Evolutionary conservation across 2,329 filamentous ascomycete species (phyloP), one percentile per base, ranked within the genome.

Genomic region (Cyphellophora attinorum): DNA sequence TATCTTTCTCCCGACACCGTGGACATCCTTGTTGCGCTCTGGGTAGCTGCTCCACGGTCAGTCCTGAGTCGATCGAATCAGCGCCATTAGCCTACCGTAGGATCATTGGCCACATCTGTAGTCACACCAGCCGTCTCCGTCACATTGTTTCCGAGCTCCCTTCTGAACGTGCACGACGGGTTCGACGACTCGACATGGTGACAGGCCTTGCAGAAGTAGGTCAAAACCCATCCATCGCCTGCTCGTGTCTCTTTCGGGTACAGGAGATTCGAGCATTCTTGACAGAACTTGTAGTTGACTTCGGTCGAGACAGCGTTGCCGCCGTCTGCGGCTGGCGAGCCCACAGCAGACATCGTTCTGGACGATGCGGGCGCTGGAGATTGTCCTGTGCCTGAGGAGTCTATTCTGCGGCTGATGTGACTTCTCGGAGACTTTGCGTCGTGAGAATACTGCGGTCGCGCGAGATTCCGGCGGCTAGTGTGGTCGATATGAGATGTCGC

Each of bases 61-160:
- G 29, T 29, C 31, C 29, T 37, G 28, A 27, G 50, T 54, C 42
- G 53, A 51, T 40, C 37, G n/a, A n/a, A n/a, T n/a, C n/a, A n/a
- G n/a, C n/a, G n/a, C n/a, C n/a, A n/a, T n/a, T n/a, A 56, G 94
- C 89, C 75, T 81, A 98, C 89, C 78, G 93, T 98, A 63, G 91
- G 91, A 74, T 98, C 91, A 55, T 85, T 88, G 56, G 81, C 85
- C 54, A 98, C 88, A 65, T 98, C 93, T 62, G 93, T 85, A 42
- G 89, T 95, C 52, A 96, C 89, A 64, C 93, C 91, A 39, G 91
- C 89, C 27, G 89, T 96, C 64, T 95, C 91, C 53, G 88, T 86
- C 16, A 89, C 83, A 40, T 85, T 82, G 56, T 81, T 93, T 63
- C 85, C 85, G 52, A 98, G 78, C 49, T 89, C 76, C 62, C 96